Percentiles rank a stretch among this genome's conserved stretches.
These are phyloP conservation scores for Blastomyces silverae DNA, from an alignment of 2,329 filamentous ascomycete genomes.

Conservation along the genomic window DNA sequence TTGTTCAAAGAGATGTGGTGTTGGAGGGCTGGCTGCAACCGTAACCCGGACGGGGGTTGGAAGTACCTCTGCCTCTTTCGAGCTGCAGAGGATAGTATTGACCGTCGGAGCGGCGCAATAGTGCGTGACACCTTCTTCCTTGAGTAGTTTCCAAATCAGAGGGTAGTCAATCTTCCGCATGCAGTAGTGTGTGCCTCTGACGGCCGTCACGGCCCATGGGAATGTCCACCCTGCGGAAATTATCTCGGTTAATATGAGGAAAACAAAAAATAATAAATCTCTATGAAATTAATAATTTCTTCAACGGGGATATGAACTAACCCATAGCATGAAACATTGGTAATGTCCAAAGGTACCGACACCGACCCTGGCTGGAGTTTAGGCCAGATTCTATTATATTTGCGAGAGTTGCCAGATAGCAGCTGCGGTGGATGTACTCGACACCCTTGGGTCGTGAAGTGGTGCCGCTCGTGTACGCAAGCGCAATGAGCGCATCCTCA, in stretches of 20 bases:
- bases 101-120: slow-evolving; percentile 96
- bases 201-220: slow-evolving; percentile 87
- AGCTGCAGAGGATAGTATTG: slow-evolving; percentile 82
- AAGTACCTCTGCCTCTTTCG: slow-evolving; percentile 65
- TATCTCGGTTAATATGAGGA: slow-evolving; percentile 5
- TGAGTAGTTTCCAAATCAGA: slow-evolving; percentile 82
- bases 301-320: slow-evolving; percentile 24
- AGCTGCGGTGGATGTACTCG: slow-evolving; percentile 80
- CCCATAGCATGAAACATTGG: slow-evolving; percentile 72
- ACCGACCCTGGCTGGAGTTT: slow-evolving; percentile 61
- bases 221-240: slow-evolving; percentile 63
- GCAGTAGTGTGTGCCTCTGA: slow-evolving; percentile 90
- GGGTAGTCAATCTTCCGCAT: slow-evolving; percentile 92
- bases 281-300: slow-evolving; percentile 55
- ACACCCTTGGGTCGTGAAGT: slow-evolving; percentile 90
- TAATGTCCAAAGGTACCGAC: slow-evolving; percentile 83
- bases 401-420: slow-evolving; percentile 74
- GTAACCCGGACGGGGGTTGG: slow-evolving; percentile 71
- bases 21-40: slow-evolving; percentile 86
- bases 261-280: slow-evolving; percentile 24
- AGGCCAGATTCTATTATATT: slow-evolving; percentile 87
- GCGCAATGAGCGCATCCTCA: slow-evolving; percentile 75
- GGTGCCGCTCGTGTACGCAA: slow-evolving; percentile 91
- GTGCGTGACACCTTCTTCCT: slow-evolving; percentile 81
- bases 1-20: slow-evolving; percentile 81